Base-by-base conservation (phyloP, 768 basidiomycete genomes). In the Mycena rebaudengoi region DNA sequence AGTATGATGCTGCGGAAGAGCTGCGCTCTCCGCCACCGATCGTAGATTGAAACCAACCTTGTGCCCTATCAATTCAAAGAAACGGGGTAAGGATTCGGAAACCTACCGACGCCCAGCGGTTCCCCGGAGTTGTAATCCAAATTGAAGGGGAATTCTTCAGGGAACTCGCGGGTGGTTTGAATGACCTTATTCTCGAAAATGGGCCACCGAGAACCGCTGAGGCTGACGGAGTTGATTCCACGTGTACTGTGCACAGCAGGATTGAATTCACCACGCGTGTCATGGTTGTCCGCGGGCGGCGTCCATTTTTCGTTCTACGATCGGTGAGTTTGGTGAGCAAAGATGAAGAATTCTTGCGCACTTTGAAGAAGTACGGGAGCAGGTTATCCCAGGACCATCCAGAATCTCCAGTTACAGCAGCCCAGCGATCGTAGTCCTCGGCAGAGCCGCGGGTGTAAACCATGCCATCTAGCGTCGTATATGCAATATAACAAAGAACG, bases 211-310 rank as follows among this genome's bases (percentile, higher is more conserved):
- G 41, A 44, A 5, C 23, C 10, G 78, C 75, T 10, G 6, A 81
- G 69, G 52, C 74, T 76, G 50, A 77, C 75, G 0, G 61, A 55
- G 37, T 69, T 69, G 10, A 70, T 68, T 14, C 82, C 81, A 14
- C 66, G 43, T n/a, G 67, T 69, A 11, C 79, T 73, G 62, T 82
- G 81, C 23, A 79, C 58, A 1, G 66, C 33, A 4, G 82, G 79
- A 55, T 78, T 63, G 57, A 74, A 78, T 64, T 82, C 71, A 8
- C 80, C 79, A 7, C 70, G 71, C 35, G 69, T 78, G 59, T 80
- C 72, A 53, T 80, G 80, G n/a, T 70, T 54, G 54, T 81, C 80
- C 11, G 73, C 72, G 6, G 82, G 79, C 12, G 73, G 63, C 2
- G 62, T 65, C 58, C 71, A 77, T 30, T 66, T 44, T 20, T 44